Percentiles rank a stretch among this genome's conserved stretches.
phyloP scores from a whole-genome alignment of 345 rosid species.

The Euphorbia peplus region DNA sequence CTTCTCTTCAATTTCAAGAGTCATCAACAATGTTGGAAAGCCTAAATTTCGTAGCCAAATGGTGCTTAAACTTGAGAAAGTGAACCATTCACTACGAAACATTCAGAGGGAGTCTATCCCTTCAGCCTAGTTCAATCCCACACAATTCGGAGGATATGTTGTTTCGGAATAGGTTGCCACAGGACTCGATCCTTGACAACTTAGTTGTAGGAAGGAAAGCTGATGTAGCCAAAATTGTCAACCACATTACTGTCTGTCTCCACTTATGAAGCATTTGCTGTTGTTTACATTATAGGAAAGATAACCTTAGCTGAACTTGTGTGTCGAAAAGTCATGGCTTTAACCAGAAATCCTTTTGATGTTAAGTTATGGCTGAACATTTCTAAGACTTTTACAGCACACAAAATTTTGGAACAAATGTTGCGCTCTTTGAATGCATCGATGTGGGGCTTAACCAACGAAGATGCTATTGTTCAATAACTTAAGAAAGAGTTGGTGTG shows the following conservation, averaged over 20 bases:
- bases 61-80: background rate
- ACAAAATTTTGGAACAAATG: conserved; percentile 13
- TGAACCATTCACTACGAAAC: no score
- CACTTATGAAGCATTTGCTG: background rate
- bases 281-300: conserved; percentile 21
- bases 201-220: background rate
- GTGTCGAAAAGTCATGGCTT: background rate
- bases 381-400: background rate
- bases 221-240: background rate
- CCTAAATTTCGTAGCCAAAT: background rate
- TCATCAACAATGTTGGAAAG: background rate
- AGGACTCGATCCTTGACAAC: background rate
- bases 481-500: background rate
- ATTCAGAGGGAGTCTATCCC: background rate
- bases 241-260: conserved; percentile 10
- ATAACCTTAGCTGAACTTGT: conserved; percentile 19
- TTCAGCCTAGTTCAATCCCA: background rate
- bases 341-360: background rate
- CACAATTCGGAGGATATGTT: background rate
- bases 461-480: background rate
- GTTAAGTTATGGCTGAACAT: background rate
- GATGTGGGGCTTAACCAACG: background rate
- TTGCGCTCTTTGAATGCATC: background rate
- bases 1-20: background rate
- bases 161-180: background rate